Evolutionary conservation across 2,329 filamentous ascomycete species (phyloP), one percentile per base, ranked within the genome.

Genomic region (Fusarium napiforme): DNA sequence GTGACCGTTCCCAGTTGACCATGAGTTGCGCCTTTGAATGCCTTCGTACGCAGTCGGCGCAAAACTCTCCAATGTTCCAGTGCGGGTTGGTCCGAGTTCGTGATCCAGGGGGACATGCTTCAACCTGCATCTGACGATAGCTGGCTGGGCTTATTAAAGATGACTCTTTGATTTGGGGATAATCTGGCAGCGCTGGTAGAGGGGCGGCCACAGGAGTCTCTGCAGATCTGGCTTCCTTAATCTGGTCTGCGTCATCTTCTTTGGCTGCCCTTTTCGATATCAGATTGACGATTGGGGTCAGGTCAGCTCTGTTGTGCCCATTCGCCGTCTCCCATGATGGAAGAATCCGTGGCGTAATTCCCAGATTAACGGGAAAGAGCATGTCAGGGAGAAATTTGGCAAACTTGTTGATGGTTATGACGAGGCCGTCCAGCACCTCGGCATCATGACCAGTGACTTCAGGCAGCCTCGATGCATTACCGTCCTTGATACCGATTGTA

Each of bases 361-460:
- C 89, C 26, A 93, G 86, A 78, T 97, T 97, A 83, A 97, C 93
- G 0, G 93, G 93, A 26, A 97, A 82, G 71, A 94, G 90, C 93
- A 97, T 95, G 71, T 95, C 90, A 2, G 94, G 93, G 19, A 97
- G 85, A 77, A 92, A 89, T 72, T 91, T 83, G 4, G 91, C 87
- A 75, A 97, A 97, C 4, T 87, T 84, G 58, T 89, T 85, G 79
- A 97, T 90, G 88, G 96, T 93, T 8, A 87, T 87, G 11, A 89
- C 84, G 0, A 88, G 77, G n/a, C 83, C 81, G 19, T 86, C 81
- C 43, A 89, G 74, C 26, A 84, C 77, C 18, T 78, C 66, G 23
- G 80, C 79, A 28, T 84, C 77, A 1, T 75, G 76, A 7, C 79
- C 78, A 49, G 82, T 77, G 4, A 75, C 70, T 12, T 81, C 78